A percentile compares a stretch with the other conserved stretches of the same genome.
Conservation (phyloP, 352 stramenopile species). For the Phytophthora pini region DNA sequence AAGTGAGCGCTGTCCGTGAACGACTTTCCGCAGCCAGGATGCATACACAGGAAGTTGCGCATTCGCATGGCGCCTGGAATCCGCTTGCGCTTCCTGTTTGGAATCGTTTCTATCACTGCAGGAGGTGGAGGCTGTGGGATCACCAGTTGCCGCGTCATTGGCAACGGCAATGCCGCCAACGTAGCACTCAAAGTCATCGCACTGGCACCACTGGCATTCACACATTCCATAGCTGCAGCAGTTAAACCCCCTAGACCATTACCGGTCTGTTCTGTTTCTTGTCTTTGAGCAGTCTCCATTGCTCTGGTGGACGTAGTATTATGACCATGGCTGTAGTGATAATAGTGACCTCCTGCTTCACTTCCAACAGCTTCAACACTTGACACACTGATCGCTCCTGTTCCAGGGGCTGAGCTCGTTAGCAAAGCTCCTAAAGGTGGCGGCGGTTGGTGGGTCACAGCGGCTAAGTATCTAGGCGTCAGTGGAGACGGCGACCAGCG, state of each 20-base stretch:
- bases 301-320: slow-evolving; percentile 11
- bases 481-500: slow-evolving; percentile 31
- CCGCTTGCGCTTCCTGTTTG: slow-evolving; percentile 51
- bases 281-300: slow-evolving; percentile 10
- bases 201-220: slow-evolving; percentile 2
- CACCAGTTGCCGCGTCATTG: slow-evolving; percentile 16
- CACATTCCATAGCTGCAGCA: slow-evolving; percentile 9
- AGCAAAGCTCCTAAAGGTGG: slow-evolving; percentile 22
- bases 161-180: slow-evolving; percentile 13
- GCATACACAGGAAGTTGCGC: slow-evolving; percentile 74
- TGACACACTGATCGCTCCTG: slow-evolving; percentile 4
- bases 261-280: slow-evolving; percentile 11
- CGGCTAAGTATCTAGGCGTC: slow-evolving; percentile 34
- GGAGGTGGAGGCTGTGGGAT: slow-evolving; percentile 14
- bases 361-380: slow-evolving; percentile 7
- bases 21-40: slow-evolving; percentile 71
- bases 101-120: slow-evolving; percentile 5
- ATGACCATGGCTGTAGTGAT: slow-evolving; percentile 22
- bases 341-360: slow-evolving; percentile 16
- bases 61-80: slow-evolving; percentile 51
- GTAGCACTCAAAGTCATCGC: slow-evolving; percentile 21
- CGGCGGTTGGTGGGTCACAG: slow-evolving; percentile 20
- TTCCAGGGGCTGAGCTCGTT: slow-evolving; percentile 13
- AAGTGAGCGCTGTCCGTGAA: slow-evolving; percentile 77
- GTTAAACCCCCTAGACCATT: slow-evolving; percentile 14